Evolutionary conservation across 2,329 filamentous ascomycete species (phyloP).

Genomic region (Immersiporthe knoxdaviesiana): DNA sequence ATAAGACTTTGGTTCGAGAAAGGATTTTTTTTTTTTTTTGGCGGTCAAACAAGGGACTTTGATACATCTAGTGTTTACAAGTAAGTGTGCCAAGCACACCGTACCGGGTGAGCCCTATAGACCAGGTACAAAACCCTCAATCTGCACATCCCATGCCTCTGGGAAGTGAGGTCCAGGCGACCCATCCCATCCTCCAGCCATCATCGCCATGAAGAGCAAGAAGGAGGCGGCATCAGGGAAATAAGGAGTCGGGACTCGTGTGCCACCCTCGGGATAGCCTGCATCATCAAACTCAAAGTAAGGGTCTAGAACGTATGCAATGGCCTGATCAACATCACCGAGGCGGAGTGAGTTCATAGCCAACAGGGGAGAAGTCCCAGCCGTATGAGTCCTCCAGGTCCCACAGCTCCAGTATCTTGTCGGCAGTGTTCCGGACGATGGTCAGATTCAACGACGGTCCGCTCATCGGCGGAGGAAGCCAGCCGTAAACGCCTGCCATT

Average conservation of each 20-base stretch:
- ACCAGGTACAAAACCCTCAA: constrained; percentile 51
- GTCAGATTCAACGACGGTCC: constrained; percentile 42
- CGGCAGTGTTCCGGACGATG: constrained; percentile 43
- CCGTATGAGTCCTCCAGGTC: constrained; percentile 46
- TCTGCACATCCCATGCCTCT: constrained; percentile 48
- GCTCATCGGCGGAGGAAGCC: constrained; percentile 45
- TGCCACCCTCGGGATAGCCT: constrained; percentile 57
- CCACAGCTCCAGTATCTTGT: constrained; percentile 44
- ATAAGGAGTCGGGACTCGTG: constrained; percentile 59
- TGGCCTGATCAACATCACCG: constrained; percentile 43
- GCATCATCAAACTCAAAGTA: constrained; percentile 60
- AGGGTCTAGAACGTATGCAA: constrained; percentile 51
- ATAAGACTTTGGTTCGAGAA: not conserved
- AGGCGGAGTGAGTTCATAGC: constrained; percentile 49
- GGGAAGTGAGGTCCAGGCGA: constrained; percentile 51
- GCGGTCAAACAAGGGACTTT: not conserved
- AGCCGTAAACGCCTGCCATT: constrained; percentile 48
- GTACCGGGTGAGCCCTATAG: constrained; percentile 33
- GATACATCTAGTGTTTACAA: not conserved
- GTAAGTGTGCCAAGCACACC: not conserved
- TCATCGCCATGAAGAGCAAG: constrained; percentile 57
- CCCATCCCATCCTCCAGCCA: constrained; percentile 61
- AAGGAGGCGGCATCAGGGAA: constrained; percentile 56
- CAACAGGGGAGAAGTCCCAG: constrained; percentile 50
- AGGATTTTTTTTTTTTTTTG: too few relatives aligned